phyloP scores from a whole-genome alignment of 805 yeast genomes.

The Debaryomyces castellii region DNA sequence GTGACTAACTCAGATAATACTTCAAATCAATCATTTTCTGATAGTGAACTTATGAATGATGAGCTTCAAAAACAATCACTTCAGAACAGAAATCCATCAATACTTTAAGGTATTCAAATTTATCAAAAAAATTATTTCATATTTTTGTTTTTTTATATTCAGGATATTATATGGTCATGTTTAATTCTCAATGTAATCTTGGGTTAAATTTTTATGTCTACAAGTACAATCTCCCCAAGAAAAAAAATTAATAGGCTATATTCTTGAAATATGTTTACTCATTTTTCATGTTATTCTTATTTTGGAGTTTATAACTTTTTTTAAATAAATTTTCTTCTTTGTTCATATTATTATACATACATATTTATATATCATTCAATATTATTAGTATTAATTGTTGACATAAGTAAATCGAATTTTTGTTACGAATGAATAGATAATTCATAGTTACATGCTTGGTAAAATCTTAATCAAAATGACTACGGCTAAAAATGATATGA shows the following conservation, averaged over 20 bases:
- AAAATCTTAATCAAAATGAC: slow-evolving; percentile 33
- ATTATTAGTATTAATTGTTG: background rate
- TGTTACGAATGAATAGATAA: no score
- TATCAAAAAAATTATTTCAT: background rate
- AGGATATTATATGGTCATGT: slow-evolving; percentile 1
- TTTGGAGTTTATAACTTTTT: background rate
- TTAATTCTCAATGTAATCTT: background rate
- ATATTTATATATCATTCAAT: background rate
- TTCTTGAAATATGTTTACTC: background rate
- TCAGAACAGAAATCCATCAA: background rate
- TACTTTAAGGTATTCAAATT: slow-evolving; percentile 3
- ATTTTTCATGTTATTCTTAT: background rate
- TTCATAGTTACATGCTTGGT: slow-evolving; percentile 35
- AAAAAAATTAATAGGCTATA: background rate
- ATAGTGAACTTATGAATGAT: slow-evolving; percentile 21
- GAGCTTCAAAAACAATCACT: slow-evolving; percentile 9
- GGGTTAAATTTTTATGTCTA: background rate
- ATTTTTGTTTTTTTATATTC: background rate
- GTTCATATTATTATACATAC: background rate
- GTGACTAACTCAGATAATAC: slow-evolving; percentile 11
- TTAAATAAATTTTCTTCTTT: background rate
- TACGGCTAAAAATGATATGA: slow-evolving; percentile 29
- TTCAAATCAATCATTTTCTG: slow-evolving; percentile 21
- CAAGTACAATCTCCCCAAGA: background rate
- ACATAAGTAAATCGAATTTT: no score